Percentiles rank a stretch among this genome's conserved stretches.
phyloP scores from a whole-genome alignment of 192 early-diverging fungal species.

The Endogone sp. region DNA sequence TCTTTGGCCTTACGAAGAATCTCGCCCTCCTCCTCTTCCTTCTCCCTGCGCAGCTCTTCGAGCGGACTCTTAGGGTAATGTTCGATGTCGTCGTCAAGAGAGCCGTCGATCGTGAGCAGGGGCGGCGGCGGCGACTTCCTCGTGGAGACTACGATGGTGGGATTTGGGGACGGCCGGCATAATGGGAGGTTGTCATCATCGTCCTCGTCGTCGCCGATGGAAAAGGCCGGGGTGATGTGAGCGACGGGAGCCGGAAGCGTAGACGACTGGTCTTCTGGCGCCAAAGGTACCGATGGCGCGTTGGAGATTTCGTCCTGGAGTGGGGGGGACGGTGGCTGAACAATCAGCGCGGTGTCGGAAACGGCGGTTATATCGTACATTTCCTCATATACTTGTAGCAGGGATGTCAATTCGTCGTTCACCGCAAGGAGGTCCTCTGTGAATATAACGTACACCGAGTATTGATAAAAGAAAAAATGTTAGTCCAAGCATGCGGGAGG shows the following conservation, averaged over 20 bases:
- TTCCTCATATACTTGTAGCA: slow-evolving; percentile 5
- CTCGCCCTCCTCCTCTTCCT: slow-evolving; percentile 26
- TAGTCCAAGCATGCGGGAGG: too few relatives aligned
- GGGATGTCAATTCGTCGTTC: slow-evolving; percentile 16
- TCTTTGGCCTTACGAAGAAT: slow-evolving; percentile 18
- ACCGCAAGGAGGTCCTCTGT: slow-evolving; percentile 16
- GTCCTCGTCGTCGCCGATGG: slow-evolving; percentile 27
- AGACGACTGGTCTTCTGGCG: background rate
- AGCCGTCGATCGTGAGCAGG: background rate
- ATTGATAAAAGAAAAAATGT: too few relatives aligned
- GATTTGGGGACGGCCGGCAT: slow-evolving; percentile 3
- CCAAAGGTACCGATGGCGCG: background rate
- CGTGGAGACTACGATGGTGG: too few relatives aligned
- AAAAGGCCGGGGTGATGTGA: slow-evolving; percentile 10
- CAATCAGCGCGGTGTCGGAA: background rate
- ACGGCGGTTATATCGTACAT: too few relatives aligned
- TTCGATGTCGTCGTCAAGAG: background rate
- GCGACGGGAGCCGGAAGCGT: background rate
- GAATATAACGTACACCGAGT: background rate
- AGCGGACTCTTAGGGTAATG: slow-evolving; percentile 8
- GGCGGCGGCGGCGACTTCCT: background rate
- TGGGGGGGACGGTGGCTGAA: too few relatives aligned
- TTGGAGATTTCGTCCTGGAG: background rate
- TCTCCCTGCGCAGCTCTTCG: slow-evolving; percentile 15
- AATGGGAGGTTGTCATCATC: slow-evolving; percentile 19